A percentile compares a stretch with the other conserved stretches of the same genome.
Evolutionary conservation across 768 basidiomycete genomes (phyloP).

Genomic region (Serendipita indica): DNA sequence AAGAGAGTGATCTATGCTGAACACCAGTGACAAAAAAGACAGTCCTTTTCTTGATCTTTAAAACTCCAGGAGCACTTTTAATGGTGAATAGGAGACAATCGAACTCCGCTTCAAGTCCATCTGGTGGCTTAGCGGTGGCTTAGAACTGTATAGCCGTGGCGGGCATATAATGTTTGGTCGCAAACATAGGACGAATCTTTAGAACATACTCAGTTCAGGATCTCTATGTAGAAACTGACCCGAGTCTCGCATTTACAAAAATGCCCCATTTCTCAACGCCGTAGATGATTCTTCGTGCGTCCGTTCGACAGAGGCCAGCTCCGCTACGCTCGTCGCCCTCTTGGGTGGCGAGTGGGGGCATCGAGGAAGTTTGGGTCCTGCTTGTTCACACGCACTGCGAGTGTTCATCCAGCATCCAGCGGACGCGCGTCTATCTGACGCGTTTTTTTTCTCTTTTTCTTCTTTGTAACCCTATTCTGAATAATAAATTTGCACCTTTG

Average conservation of each 20-base stretch:
- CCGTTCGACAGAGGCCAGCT: conserved; percentile 9
- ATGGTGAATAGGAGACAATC: not conserved
- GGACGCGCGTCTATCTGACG: conserved; percentile 10
- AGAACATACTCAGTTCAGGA: conserved; percentile 11
- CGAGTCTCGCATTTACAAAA: conserved; percentile 8
- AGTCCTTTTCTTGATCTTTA: no score
- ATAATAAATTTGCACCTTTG: no score
- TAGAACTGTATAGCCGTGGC: not conserved
- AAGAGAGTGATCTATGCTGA: no score
- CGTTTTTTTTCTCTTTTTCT: conserved; percentile 8
- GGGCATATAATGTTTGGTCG: not conserved
- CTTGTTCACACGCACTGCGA: conserved; percentile 1
- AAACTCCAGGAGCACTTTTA: no score
- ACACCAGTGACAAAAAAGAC: no score
- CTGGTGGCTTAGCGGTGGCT: conserved; percentile 2
- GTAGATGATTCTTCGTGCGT: conserved; percentile 9
- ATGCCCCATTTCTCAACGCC: conserved; percentile 9
- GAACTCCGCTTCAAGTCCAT: not conserved
- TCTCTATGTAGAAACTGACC: conserved; percentile 10
- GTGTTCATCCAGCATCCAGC: not conserved
- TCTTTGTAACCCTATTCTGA: conserved; percentile 1
- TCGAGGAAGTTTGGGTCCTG: conserved; percentile 6
- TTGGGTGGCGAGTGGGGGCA: not conserved
- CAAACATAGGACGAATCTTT: not conserved
- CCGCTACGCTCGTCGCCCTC: not conserved